A percentile compares a stretch with the other conserved stretches of the same genome.
These are phyloP conservation scores for Phanerochaete carnosa DNA, from an alignment of 768 basidiomycete genomes.

Conservation along the genomic window DNA sequence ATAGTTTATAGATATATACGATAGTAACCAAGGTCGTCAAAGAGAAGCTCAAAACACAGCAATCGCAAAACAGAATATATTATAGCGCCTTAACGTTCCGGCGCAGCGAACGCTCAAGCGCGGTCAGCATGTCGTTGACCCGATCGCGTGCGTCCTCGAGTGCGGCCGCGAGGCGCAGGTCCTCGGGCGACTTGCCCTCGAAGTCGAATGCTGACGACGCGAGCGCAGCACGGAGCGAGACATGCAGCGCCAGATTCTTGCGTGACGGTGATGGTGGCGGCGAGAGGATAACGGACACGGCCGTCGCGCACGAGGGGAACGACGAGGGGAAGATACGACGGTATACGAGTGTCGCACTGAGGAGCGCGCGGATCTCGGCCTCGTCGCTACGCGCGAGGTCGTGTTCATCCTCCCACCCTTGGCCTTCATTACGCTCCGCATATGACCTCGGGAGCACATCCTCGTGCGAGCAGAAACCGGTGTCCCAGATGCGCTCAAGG, in stretches of 20 bases:
- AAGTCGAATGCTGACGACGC: constrained; percentile 49
- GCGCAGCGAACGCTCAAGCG: constrained; percentile 25
- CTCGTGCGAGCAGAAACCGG: constrained; percentile 30
- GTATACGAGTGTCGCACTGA: constrained; percentile 61
- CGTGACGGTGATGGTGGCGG: constrained; percentile 56
- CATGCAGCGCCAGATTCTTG: constrained; percentile 38
- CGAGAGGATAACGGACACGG: constrained; percentile 43
- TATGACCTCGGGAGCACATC: constrained; percentile 21
- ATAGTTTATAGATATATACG: not conserved
- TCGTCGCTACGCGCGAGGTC: constrained; percentile 31
- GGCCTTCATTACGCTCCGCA: constrained; percentile 15
- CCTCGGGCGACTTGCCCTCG: constrained; percentile 28
- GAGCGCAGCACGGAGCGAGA: constrained; percentile 49
- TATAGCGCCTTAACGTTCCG: constrained; percentile 12
- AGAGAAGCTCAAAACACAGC: not conserved
- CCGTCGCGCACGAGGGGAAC: constrained; percentile 23
- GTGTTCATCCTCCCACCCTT: constrained; percentile 27
- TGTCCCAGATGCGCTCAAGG: constrained; percentile 57
- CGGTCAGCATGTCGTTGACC: constrained; percentile 69
- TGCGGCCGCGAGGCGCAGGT: constrained; percentile 39
- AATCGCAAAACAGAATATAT: not conserved
- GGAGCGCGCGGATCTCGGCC: constrained; percentile 47
- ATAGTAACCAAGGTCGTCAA: not conserved
- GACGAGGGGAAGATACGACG: constrained; percentile 52
- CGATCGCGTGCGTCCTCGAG: constrained; percentile 75